Evolutionary conservation across 2,329 filamentous ascomycete genomes (phyloP), one percentile per base, ranked within the genome.

Genomic region (Penicillium sp.): DNA sequence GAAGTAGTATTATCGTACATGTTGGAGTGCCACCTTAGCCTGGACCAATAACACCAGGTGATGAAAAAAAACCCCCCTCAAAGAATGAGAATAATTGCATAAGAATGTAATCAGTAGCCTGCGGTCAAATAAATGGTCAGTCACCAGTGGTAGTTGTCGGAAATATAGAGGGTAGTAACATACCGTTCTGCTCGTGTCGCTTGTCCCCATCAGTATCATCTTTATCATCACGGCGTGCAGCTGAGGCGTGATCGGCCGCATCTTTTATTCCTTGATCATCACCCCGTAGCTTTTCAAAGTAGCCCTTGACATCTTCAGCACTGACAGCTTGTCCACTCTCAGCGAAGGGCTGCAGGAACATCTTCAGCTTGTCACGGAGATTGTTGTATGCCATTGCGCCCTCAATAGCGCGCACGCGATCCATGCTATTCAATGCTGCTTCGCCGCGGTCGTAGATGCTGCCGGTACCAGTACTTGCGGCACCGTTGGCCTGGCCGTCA

Each of bases 311-410:
- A 74, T 97, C 92, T 69, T 99, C 94, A 1, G 93, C 93, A 1
- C 91, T 87, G 19, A 99, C 92, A 0, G 90, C 86, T 72, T 89
- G 79, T 1, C 93, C 93, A 59, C 88, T 95, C 69, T 97, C 91
- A 0, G 94, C 94, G 70, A 96, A 99, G 40, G 95, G 89, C 74
- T 92, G 86, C 66, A 99, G 84, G 71, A 99, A 97, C 0, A 87
- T 87, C 78, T 93, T 96, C n/a, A 99, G 85, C 70, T 93, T 92
- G 68, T 97, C 92, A 69, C 95, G 94, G 56, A 99, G 82, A 66
- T 96, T 89, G 67, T 97, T 97, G 75, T 97, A 99, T 0, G 92
- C 93, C 91, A 97, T 97, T 42, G 96, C 93, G 14, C 94, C 94
- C 72, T 99, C 90, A 52, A 99, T 96, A 4, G 94, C 94, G 13